phyloP scores from a whole-genome alignment of 306 rosid genomes.

The Rosa rugosa region DNA sequence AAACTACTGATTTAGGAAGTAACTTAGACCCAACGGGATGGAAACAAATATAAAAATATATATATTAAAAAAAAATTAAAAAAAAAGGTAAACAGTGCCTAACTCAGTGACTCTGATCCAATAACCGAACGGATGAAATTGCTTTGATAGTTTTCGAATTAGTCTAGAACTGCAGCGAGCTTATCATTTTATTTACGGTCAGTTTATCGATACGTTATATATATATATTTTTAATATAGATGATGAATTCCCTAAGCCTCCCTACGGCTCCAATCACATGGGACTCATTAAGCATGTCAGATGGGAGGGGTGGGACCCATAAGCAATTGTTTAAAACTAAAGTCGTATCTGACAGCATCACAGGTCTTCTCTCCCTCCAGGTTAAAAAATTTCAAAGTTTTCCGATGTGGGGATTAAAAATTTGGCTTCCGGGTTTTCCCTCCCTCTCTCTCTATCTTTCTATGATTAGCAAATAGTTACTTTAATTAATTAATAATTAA shows the following conservation, averaged over 20 bases:
- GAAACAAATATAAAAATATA: no score
- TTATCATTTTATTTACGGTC: no score
- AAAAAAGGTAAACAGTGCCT: no score
- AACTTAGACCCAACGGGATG: no score
- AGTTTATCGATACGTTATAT: no score
- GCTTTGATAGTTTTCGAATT: no score
- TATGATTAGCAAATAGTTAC: slow-evolving; percentile 7
- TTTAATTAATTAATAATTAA: neutral
- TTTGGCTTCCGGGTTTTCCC: neutral
- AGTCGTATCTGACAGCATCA: slow-evolving; percentile 29
- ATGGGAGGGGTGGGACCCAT: slow-evolving; percentile 29
- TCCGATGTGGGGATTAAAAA: slow-evolving; percentile 8
- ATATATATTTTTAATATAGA: no score
- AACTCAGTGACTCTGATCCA: no score
- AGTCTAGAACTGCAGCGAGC: no score
- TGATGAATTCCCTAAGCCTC: neutral
- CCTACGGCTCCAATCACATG: slow-evolving; percentile 40
- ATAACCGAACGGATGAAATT: no score
- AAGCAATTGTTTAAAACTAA: slow-evolving; percentile 24
- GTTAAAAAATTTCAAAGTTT: neutral
- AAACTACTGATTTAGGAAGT: no score
- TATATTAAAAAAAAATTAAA: no score
- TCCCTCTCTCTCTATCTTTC: neutral
- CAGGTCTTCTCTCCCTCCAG: slow-evolving; percentile 7
- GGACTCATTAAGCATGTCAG: slow-evolving; percentile 39